Evolutionary conservation across 768 basidiomycete genomes (phyloP).

Genomic region (Nidularia pulvinata): DNA sequence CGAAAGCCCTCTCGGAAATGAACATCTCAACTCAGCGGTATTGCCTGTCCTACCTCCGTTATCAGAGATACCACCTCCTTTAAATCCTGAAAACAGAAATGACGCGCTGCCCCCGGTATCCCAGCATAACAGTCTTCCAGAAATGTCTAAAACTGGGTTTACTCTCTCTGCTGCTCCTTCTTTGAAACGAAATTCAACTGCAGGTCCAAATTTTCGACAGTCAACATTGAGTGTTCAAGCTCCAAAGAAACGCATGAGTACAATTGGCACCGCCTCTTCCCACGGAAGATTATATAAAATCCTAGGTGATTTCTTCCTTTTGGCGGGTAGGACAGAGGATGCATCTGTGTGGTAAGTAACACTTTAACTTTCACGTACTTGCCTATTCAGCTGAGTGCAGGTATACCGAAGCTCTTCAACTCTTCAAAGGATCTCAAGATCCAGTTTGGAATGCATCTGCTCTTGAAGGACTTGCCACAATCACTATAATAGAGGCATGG

Average conservation of each 20-base stretch:
- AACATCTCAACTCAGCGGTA: constrained; percentile 73
- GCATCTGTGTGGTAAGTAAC: constrained; percentile 70
- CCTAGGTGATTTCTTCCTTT: constrained; percentile 84
- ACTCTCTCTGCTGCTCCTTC: constrained; percentile 35
- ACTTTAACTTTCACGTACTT: background rate
- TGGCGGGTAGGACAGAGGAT: constrained; percentile 86
- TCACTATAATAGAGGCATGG: constrained; percentile 85
- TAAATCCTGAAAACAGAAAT: constrained; percentile 43
- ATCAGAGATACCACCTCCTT: constrained; percentile 58
- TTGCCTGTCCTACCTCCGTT: constrained; percentile 63
- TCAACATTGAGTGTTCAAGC: constrained; percentile 45
- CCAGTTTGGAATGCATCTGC: constrained; percentile 88
- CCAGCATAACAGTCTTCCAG: constrained; percentile 56
- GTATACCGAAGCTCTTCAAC: constrained; percentile 82
- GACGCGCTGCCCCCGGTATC: constrained; percentile 46
- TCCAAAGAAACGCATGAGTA: constrained; percentile 61
- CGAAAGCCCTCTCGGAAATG: constrained; percentile 85
- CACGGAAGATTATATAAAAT: constrained; percentile 89
- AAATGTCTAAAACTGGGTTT: constrained; percentile 32
- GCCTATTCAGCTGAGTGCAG: constrained; percentile 32
- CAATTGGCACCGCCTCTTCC: constrained; percentile 69
- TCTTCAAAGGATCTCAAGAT: constrained; percentile 79
- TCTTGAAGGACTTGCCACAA: constrained; percentile 82
- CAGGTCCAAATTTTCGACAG: constrained; percentile 48
- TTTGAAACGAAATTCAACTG: constrained; percentile 56